Evolutionary conservation across 495 filamentous ascomycete species (phyloP), one percentile per base, ranked within the genome.

Genomic region (Parathielavia hyrcaniae): DNA sequence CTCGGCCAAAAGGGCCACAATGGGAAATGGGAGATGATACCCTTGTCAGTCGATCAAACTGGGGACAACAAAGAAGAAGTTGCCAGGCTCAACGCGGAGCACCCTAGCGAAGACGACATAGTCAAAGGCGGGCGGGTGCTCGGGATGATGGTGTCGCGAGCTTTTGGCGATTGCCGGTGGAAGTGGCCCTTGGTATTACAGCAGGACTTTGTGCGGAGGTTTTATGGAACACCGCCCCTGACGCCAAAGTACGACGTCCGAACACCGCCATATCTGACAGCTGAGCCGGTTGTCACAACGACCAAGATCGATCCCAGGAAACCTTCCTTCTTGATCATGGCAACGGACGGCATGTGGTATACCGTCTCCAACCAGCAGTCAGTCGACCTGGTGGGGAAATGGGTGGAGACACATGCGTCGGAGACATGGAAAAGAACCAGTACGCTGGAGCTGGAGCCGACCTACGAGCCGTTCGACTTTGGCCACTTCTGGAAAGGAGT

Each of bases 311-410:
- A 81, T 23, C 61, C 73, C 0, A 65, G 62, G 0, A 26, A 54
- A 23, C 60, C 63, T 0, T 79, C 79, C 17, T 87, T 88, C 59
- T 48, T 87, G 50, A 83, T 89, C 52, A 70, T 87, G 63, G 84
- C 82, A 17, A 79, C 76, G 4, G 84, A 87, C 58, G 85, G 85
- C 5, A 51, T 88, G 34, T 89, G 85, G 84, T 81, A 86, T 63
- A 66, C 67, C 38, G 70, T 87, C 36, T 74, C 78, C 10, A 83
- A 66, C 60, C 72, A 81, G 58, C 75, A 88, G 66, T 83, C 79
- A 1, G 85, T 87, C 0, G 67, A 76, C 5, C 66, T 84, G 4
- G 79, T 87, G 4, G 77, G 73, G 20, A 67, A 62, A 50, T 88
- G 82, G 83, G 50, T 83, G n/a, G 75, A 78, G 19, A 63, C 64